These are phyloP conservation scores for Bipolaris sorokiniana DNA, from an alignment of 2,329 filamentous ascomycete genomes.

Conservation along the genomic window DNA sequence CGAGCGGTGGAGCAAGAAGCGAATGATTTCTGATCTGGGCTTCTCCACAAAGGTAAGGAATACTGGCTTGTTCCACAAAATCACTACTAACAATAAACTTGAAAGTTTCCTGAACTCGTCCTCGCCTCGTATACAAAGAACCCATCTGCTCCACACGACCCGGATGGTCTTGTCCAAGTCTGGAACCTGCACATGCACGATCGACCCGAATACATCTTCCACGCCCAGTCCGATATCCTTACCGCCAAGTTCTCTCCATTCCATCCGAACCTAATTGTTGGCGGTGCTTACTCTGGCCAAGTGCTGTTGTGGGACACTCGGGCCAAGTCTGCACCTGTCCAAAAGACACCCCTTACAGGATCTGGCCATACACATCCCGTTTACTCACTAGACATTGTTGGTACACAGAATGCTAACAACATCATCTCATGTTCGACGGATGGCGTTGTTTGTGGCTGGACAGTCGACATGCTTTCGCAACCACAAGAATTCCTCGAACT, in stretches of 20 bases:
- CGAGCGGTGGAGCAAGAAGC: constrained; percentile 94
- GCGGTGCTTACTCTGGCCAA: constrained; percentile 95
- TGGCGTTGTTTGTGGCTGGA: constrained; percentile 96
- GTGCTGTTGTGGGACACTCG: constrained; percentile 97
- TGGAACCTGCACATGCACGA: constrained; percentile 97
- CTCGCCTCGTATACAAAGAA: constrained; percentile 98
- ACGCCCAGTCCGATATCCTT: constrained; percentile 93
- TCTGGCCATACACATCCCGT: constrained; percentile 96
- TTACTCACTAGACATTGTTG: constrained; percentile 93
- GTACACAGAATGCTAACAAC: constrained; percentile 98
- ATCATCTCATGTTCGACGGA: constrained; percentile 97
- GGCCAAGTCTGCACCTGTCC: constrained; percentile 79
- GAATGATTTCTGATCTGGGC: constrained; percentile 93
- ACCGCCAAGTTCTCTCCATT: constrained; percentile 98
- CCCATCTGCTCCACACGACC: constrained; percentile 89
- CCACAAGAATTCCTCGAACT: constrained; percentile 93
- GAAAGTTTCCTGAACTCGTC: constrained; percentile 82
- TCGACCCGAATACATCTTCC: constrained; percentile 94
- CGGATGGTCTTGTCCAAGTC: constrained; percentile 90
- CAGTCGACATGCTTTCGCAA: constrained; percentile 95
- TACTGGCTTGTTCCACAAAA: neutral
- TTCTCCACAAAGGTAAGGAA: constrained; percentile 81
- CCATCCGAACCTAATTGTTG: constrained; percentile 93
- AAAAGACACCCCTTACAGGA: constrained; percentile 94
- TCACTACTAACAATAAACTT: constrained; percentile 27